Evolutionary conservation across 805 yeast species (phyloP).

Genomic region (Yamadazyma kitorensis): DNA sequence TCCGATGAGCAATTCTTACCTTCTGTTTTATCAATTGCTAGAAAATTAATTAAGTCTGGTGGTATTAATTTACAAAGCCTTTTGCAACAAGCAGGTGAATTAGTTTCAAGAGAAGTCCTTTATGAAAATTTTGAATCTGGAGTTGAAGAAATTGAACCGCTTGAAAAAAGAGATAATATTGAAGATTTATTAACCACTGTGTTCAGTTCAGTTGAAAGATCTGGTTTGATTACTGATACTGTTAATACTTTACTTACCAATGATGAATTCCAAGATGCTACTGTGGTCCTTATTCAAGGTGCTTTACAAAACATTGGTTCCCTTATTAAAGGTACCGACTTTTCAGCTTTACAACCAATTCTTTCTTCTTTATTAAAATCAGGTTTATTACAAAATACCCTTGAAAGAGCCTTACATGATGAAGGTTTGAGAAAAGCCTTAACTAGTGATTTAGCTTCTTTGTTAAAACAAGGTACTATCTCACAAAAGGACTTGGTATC

Average conservation of each 20-base stretch:
- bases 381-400: conserved; percentile 21
- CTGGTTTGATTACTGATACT: conserved; percentile 25
- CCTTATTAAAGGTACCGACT: conserved; percentile 14
- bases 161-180: conserved; percentile 26
- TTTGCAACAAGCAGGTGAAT: conserved; percentile 15
- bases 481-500: conserved; percentile 13
- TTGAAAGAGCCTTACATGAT: conserved; percentile 23
- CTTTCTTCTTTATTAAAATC: conserved; percentile 20
- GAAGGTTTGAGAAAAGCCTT: conserved; percentile 20
- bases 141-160: conserved; percentile 1
- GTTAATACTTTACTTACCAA: conserved; percentile 21
- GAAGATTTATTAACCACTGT: conserved; percentile 28
- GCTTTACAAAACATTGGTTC: conserved; percentile 20
- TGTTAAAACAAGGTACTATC: conserved; percentile 17
- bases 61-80: conserved; percentile 13
- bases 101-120: conserved; percentile 8
- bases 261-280: conserved; percentile 22
- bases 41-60: conserved; percentile 18
- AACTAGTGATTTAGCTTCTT: conserved; percentile 18
- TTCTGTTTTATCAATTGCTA: conserved; percentile 18
- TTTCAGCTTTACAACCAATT: conserved; percentile 19
- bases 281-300: conserved; percentile 22
- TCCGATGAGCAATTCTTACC: conserved; percentile 23
- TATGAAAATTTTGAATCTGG: conserved; percentile 6
- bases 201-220: conserved; percentile 23